Evolutionary conservation across 495 filamentous ascomycete genomes (phyloP).

Genomic region (Aspergillus ellipticus): DNA sequence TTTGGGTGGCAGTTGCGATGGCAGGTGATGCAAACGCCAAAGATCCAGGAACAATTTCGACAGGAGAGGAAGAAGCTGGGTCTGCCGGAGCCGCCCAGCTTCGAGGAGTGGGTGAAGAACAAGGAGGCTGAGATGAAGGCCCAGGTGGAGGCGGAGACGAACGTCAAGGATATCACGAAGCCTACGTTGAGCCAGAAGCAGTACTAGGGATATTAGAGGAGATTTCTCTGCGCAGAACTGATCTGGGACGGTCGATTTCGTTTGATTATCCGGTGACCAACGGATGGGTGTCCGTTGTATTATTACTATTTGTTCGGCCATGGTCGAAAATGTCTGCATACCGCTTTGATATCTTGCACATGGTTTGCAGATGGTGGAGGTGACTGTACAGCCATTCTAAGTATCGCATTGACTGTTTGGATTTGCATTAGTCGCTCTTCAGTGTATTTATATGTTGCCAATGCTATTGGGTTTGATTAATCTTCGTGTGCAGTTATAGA

Average conservation of each 20-base stretch:
- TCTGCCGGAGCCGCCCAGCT: constrained; percentile 37
- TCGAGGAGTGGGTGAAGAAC: constrained; percentile 39
- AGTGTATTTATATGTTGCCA: constrained; percentile 38
- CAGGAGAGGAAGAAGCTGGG: constrained; percentile 51
- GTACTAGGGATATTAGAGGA: constrained; percentile 16
- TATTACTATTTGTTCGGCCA: constrained; percentile 15
- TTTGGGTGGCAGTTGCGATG: constrained; percentile 85
- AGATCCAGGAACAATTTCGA: constrained; percentile 56
- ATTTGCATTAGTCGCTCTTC: constrained; percentile 28
- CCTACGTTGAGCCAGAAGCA: constrained; percentile 30
- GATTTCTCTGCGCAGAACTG: not conserved
- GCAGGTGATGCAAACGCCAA: constrained; percentile 72
- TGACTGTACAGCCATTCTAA: not conserved
- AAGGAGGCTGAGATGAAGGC: constrained; percentile 35
- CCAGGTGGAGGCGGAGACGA: constrained; percentile 30
- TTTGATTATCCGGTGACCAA: constrained; percentile 7
- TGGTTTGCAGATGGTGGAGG: not conserved
- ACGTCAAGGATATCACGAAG: constrained; percentile 37
- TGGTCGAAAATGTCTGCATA: constrained; percentile 18
- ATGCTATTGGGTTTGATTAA: constrained; percentile 22
- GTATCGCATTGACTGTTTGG: constrained; percentile 17
- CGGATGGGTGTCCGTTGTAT: constrained; percentile 29
- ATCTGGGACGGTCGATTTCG: constrained; percentile 4
- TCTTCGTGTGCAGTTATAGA: not conserved
- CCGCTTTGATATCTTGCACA: constrained; percentile 5